These are phyloP conservation scores for Thozetella sp. DNA, from an alignment of 495 filamentous ascomycete species.

Conservation along the genomic window DNA sequence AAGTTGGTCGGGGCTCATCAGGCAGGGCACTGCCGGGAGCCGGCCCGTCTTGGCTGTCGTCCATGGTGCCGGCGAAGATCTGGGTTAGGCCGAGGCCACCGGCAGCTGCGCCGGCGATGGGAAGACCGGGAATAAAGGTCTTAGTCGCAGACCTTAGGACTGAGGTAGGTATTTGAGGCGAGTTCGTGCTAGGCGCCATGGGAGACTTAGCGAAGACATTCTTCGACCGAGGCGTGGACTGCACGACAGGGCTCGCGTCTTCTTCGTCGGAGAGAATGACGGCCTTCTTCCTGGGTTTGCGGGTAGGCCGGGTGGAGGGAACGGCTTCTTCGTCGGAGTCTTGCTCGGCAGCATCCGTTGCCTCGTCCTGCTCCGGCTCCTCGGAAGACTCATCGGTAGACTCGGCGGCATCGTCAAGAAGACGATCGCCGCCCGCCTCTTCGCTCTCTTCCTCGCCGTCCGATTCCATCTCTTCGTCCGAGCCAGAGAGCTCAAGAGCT, in stretches of 20 bases:
- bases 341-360: conserved; percentile 39
- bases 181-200: conserved; percentile 26
- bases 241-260: conserved; percentile 61
- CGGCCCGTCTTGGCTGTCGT: conserved; percentile 52
- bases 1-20: conserved; percentile 37
- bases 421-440: conserved; percentile 18
- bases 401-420: conserved; percentile 42
- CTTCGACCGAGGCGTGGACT: conserved; percentile 46
- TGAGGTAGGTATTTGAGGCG: conserved; percentile 50
- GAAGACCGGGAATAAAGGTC: conserved; percentile 61
- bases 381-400: conserved; percentile 33
- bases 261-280: conserved; percentile 59
- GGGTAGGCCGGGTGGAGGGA: conserved; percentile 28
- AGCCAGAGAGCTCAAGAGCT: conserved; percentile 46
- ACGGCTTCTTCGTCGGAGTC: conserved; percentile 43
- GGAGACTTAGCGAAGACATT: conserved; percentile 33
- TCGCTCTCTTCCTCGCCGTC: conserved; percentile 28
- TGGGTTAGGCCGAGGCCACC: conserved; percentile 79
- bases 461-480: conserved; percentile 41
- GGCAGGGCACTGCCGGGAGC: conserved; percentile 25
- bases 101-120: conserved; percentile 50
- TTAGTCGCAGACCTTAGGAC: conserved; percentile 59
- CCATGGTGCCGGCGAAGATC: conserved; percentile 91
- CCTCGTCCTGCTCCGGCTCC: conserved; percentile 35
- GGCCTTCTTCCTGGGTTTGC: conserved; percentile 40